These are phyloP conservation scores for Carex myosuroides DNA, from an alignment of 176 grass and related monocot species.

Conservation along the genomic window DNA sequence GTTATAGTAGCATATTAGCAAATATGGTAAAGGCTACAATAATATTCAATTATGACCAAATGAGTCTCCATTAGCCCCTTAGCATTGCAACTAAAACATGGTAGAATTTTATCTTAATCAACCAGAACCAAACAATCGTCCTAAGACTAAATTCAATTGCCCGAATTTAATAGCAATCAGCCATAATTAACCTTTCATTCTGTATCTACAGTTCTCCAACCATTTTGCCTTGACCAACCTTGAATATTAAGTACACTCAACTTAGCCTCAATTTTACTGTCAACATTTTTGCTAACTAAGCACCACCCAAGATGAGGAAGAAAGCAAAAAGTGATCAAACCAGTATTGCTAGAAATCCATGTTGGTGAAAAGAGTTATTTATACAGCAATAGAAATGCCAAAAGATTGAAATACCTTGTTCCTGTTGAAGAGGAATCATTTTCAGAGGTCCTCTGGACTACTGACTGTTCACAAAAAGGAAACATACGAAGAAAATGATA, in stretches of 20 bases:
- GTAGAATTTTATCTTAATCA: conserved; percentile 9
- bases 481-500: neutral
- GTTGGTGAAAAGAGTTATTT: no score
- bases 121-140: conserved; percentile 18
- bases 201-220: neutral
- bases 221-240: neutral
- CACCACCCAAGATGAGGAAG: conserved; percentile 12
- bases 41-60: neutral
- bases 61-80: neutral
- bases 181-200: neutral
- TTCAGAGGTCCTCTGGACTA: conserved; percentile 29
- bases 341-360: no score
- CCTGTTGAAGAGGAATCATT: conserved; percentile 33
- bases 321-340: neutral
- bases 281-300: neutral
- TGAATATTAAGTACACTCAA: neutral
- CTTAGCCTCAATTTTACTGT: neutral
- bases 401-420: conserved; percentile 46
- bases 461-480: conserved; percentile 41
- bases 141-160: conserved; percentile 11
- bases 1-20: neutral
- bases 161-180: neutral
- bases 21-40: neutral
- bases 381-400: neutral
- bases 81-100: neutral